Base-by-base conservation (phyloP, 495 filamentous ascomycete genomes). In the Penicillium paxilli region DNA sequence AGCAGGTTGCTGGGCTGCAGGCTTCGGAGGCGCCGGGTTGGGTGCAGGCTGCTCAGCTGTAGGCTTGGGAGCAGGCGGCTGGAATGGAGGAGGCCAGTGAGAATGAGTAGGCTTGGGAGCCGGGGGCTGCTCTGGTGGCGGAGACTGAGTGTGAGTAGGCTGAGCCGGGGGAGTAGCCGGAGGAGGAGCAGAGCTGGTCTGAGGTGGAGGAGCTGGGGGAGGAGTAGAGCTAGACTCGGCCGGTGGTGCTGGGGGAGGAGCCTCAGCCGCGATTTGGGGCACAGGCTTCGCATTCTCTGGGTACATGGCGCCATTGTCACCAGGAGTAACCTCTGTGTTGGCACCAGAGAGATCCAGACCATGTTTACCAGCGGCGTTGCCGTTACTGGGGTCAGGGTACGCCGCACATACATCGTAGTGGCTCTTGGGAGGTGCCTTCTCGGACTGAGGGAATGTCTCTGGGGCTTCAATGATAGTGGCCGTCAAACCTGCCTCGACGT, bases 401-500 rank as follows among this genome's bases (percentile, higher is more conserved):
- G 62, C 57, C 14, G 53, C 56, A 37, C 64, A 67, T 11, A 40
- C 49, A 8, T 63, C 26, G 14, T 60, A 62, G 42, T 67, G 64
- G 37, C 59, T 62, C 42, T 63, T 44, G 6, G 61, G 61, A 16
- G 62, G 62, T 35, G 64, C 54, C 1, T 47, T 38, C 37, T 54
- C 4, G 9, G 54, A 58, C 2, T 58, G 10, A 1, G 59, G 54
- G 62, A 67, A 65, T 6, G 62, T 65, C 54, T 67, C 64, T 1
- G 64, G 64, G 4, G 64, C 64, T 70, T 92, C 89, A 60, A 94
- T 81, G 24, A 93, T 72, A 8, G 82, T 88, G 14, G 83, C 86
- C 1, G 82, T 82, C 19, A 94, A 77, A 20, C 90, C 90, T 61
- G 82, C 83, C 55, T 80, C 84, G 37, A 90, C 80, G 62, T 92